These are phyloP conservation scores for Agarophyton chilense DNA, from an alignment of 23 red algal genomes.

Conservation along the genomic window DNA sequence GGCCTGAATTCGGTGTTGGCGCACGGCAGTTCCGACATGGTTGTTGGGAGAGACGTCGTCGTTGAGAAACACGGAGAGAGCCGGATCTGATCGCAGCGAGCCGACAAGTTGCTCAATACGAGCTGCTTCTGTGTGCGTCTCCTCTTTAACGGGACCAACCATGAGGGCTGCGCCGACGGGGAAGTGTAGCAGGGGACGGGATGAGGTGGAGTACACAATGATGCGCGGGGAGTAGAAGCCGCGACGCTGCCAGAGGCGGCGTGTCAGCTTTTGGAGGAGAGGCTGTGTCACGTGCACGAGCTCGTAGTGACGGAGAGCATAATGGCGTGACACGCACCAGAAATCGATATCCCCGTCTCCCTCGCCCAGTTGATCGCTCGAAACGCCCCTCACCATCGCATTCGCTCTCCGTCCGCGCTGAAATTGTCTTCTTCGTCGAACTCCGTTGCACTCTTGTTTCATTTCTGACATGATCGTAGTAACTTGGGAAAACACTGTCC, in stretches of 20 bases:
- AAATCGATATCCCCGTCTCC: too few species aligned
- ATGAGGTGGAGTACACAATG: too few species aligned
- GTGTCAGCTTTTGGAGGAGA: too few species aligned
- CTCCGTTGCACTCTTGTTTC: background rate
- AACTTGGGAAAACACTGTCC: background rate
- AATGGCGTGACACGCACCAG: too few species aligned
- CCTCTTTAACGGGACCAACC: slow-evolving; percentile 18
- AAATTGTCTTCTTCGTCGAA: background rate
- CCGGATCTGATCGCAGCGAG: slow-evolving; percentile 52
- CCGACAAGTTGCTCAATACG: slow-evolving; percentile 44
- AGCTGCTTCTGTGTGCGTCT: background rate
- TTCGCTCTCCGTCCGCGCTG: too few species aligned
- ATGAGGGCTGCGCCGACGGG: background rate
- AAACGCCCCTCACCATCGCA: too few species aligned
- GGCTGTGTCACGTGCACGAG: too few species aligned
- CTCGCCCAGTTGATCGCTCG: too few species aligned
- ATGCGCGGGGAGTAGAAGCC: too few species aligned
- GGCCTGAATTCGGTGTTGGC: slow-evolving; percentile 44
- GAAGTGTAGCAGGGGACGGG: background rate
- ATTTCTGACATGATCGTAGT: too few species aligned
- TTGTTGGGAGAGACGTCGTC: slow-evolving; percentile 44
- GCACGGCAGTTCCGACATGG: slow-evolving; percentile 65
- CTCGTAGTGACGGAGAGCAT: too few species aligned
- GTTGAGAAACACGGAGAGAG: slow-evolving; percentile 48
- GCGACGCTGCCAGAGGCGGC: too few species aligned